These are phyloP conservation scores for Primulina tabacum DNA, from an alignment of 257 asterid genomes.

Conservation along the genomic window DNA sequence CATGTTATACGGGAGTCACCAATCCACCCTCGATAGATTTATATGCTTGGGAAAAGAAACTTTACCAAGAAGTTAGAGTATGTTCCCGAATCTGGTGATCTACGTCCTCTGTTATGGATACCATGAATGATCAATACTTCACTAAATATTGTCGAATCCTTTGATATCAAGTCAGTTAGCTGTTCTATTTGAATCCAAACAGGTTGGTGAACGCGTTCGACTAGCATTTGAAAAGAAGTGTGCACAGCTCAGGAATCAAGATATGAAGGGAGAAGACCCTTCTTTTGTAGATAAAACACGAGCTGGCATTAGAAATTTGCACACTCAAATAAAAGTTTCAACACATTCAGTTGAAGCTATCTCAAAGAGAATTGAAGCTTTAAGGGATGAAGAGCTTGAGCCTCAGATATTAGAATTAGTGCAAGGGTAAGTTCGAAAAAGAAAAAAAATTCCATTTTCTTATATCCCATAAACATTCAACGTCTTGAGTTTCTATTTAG, in stretches of 20 bases:
- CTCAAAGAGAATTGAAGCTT: conserved; percentile 83
- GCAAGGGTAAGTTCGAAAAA: conserved; percentile 59
- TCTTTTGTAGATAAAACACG: conserved; percentile 64
- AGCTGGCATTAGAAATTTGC: conserved; percentile 62
- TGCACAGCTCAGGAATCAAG: conserved; percentile 67
- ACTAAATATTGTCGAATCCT: background rate
- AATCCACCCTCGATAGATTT: conserved; percentile 81
- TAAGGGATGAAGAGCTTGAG: conserved; percentile 81
- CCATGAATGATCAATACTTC: background rate
- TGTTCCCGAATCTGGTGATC: conserved; percentile 32
- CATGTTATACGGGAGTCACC: conserved; percentile 68
- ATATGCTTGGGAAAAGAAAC: conserved; percentile 96
- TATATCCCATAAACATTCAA: background rate
- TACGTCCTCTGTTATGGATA: background rate
- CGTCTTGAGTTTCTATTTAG: background rate
- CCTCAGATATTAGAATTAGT: conserved; percentile 83
- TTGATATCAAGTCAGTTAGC: conserved; percentile 2
- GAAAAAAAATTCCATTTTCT: background rate
- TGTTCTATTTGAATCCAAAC: conserved; percentile 20
- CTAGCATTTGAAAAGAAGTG: conserved; percentile 83
- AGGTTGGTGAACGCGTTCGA: conserved; percentile 88
- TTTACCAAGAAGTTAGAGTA: conserved; percentile 93
- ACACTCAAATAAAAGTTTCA: conserved; percentile 89
- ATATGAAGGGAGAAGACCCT: conserved; percentile 74
- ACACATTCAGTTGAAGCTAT: conserved; percentile 88